Base-by-base conservation (phyloP, 2,329 filamentous ascomycete genomes). In the Xylariaceae sp. region DNA sequence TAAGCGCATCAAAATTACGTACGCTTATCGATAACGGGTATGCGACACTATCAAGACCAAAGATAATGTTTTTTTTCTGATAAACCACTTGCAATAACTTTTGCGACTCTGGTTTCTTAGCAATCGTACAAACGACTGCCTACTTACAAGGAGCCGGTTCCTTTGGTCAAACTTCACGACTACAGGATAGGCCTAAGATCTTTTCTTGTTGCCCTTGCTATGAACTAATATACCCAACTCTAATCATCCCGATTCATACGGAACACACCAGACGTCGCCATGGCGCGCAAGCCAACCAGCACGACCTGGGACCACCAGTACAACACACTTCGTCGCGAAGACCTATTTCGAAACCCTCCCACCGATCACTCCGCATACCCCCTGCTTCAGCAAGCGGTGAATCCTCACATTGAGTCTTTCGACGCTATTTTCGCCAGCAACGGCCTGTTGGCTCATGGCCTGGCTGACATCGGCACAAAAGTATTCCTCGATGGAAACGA, bases 371-470 rank as follows among this genome's bases (percentile, higher is more conserved):
- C 89, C 8, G 91, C 93, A 60, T 97, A 96, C 71, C 94, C 94
- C 11, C 83, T 89, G 18, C 84, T 99, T 52, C 88, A 92, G 69
- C 83, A 84, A 62, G 90, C 93, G n/a, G 87, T 97, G 61, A 82
- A 89, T 66, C 94, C 94, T 53, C 94, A 99, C 75, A 88, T 97
- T 68, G 88, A 97, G 70, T 94, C 94, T 5, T 99, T 97, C 84
- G 96, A 99, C 78, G 87, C 87, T 55, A 81, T 97, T 52, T 95
- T 97, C 72, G 84, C 86, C 37, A 80, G 82, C 59, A 82, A 88
- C 74, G 90, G 89, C 49, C 73, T 86, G 59, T 70, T 99, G 56
- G 84, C 88, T 53, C 86, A 90, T 65, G 92, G 83, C 10, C 74
- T 97, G 62, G 85, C 84, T 70, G 94, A 99, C 72, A 97, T 99